Conservation (phyloP, 371 early-diverging fungal species). For the Sporodiniella umbellata region DNA sequence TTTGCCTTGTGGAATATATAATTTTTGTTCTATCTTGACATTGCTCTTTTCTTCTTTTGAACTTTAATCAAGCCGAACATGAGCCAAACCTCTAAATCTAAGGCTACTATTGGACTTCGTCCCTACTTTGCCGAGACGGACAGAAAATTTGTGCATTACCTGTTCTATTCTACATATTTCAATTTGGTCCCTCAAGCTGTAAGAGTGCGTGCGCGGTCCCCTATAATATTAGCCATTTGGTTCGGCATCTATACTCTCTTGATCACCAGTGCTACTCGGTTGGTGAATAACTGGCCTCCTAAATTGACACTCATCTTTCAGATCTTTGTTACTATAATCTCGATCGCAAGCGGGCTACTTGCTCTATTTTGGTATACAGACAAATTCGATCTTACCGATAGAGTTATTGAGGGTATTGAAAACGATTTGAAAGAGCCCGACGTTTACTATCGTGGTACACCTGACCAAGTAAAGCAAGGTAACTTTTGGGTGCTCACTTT, state of each 20-base stretch:
- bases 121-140: slow-evolving; percentile 41
- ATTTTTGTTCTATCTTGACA: background rate
- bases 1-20: too few relatives aligned
- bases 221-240: slow-evolving; percentile 19
- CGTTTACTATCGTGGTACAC: slow-evolving; percentile 32
- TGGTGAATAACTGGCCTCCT: slow-evolving; percentile 7
- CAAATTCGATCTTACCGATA: slow-evolving; percentile 24
- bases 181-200: slow-evolving; percentile 42
- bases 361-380: slow-evolving; percentile 36
- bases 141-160: slow-evolving; percentile 39
- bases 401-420: slow-evolving; percentile 34
- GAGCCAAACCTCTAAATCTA: slow-evolving; percentile 6
- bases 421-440: slow-evolving; percentile 41
- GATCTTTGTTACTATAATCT: slow-evolving; percentile 19
- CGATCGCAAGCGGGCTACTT: slow-evolving; percentile 23
- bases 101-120: slow-evolving; percentile 33
- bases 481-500: slow-evolving; percentile 51
- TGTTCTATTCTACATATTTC: slow-evolving; percentile 42
- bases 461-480: slow-evolving; percentile 20
- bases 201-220: slow-evolving; percentile 23
- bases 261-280: slow-evolving; percentile 10
- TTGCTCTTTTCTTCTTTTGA: background rate
- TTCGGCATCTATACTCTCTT: slow-evolving; percentile 17
- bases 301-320: slow-evolving; percentile 11
- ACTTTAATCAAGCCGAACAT: background rate